Percentiles rank a stretch among this genome's conserved stretches.
Evolutionary conservation across 352 stramenopile species (phyloP).

Genomic region (Globisporangium cederbergense): DNA sequence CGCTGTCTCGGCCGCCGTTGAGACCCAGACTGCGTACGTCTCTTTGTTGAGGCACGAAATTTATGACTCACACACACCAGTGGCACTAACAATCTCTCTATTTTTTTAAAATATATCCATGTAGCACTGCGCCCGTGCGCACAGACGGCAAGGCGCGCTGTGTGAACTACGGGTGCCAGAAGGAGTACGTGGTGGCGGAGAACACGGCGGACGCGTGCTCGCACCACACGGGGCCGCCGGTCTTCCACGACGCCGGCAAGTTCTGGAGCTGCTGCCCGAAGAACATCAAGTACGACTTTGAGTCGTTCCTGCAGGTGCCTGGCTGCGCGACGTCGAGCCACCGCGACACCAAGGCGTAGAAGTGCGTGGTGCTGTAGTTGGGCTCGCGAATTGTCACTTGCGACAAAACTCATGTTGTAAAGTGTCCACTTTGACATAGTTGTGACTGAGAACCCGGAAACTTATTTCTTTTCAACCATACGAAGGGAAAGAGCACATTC

Average conservation of each 20-base stretch:
- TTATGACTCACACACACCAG: too few species aligned
- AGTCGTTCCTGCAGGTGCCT: conserved; percentile 90
- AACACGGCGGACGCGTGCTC: conserved; percentile 74
- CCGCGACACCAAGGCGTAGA: conserved; percentile 53
- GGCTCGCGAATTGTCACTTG: neutral
- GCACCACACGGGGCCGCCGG: conserved; percentile 84
- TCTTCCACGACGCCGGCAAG: conserved; percentile 93
- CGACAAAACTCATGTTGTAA: neutral
- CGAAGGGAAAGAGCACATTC: too few species aligned
- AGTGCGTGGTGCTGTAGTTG: too few species aligned
- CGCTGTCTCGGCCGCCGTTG: conserved; percentile 64
- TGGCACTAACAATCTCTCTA: too few species aligned
- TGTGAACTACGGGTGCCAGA: conserved; percentile 90
- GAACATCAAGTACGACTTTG: conserved; percentile 93
- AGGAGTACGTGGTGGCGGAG: conserved; percentile 89
- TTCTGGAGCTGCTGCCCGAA: conserved; percentile 94
- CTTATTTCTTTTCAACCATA: too few species aligned
- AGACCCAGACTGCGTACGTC: conserved; percentile 47
- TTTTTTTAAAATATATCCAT: neutral
- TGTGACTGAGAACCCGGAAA: too few species aligned
- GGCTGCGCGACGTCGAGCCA: conserved; percentile 85
- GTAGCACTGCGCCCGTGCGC: conserved; percentile 40
- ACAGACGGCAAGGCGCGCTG: conserved; percentile 89
- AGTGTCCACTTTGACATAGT: neutral
- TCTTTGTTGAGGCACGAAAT: neutral